Conservation (phyloP, 345 rosid species). For the Salix purpurea region DNA sequence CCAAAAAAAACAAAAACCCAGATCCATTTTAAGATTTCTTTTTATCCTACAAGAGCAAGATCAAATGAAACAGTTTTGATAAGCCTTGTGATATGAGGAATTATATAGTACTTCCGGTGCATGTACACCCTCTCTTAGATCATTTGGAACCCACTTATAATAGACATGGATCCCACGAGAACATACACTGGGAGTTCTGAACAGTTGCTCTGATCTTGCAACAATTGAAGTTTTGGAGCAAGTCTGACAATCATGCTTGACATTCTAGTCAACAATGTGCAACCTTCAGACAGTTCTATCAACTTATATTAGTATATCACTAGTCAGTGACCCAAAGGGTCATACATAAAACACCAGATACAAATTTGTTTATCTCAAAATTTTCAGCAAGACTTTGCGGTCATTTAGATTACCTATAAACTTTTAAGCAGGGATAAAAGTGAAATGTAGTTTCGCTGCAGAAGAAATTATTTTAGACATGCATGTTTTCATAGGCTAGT, state of each 20-base stretch:
- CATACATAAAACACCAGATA: background rate
- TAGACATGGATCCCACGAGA: background rate
- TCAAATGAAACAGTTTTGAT: background rate
- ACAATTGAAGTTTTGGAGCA: background rate
- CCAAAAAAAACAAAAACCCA: background rate
- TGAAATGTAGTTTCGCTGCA: background rate
- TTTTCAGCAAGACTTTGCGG: background rate
- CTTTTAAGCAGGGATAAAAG: background rate
- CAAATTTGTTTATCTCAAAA: background rate
- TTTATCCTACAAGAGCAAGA: background rate
- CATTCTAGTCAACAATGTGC: background rate
- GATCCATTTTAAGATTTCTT: background rate
- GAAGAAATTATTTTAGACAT: background rate
- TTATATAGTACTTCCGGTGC: background rate
- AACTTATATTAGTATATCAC: background rate
- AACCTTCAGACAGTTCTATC: background rate
- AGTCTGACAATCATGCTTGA: background rate
- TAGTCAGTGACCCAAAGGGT: background rate
- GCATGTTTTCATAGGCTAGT: background rate
- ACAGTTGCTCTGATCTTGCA: background rate
- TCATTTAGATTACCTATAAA: background rate
- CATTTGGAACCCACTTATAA: background rate
- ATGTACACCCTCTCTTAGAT: background rate
- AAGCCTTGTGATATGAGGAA: background rate
- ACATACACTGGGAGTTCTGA: background rate